Evolutionary conservation across 2,329 filamentous ascomycete genomes (phyloP).

Genomic region (Colletotrichum paranaense): DNA sequence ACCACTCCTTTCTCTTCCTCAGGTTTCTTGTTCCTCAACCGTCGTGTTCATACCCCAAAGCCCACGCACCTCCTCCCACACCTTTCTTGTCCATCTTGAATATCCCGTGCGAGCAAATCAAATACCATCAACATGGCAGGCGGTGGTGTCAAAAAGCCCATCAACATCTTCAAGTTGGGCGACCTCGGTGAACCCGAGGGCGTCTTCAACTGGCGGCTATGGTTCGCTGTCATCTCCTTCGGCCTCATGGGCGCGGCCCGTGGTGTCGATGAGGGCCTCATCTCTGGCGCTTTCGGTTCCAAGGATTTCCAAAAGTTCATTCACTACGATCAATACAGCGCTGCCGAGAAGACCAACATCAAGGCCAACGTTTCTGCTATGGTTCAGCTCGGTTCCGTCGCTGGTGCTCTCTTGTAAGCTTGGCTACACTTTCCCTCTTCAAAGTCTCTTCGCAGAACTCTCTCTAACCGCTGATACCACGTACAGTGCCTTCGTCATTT

Average conservation of each 20-base stretch:
- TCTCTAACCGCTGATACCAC: constrained; percentile 2
- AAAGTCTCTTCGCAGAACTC: neutral
- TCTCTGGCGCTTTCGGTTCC: constrained; percentile 77
- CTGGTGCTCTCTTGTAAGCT: constrained; percentile 69
- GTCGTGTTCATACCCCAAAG: constrained; percentile 26
- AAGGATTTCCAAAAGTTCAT: constrained; percentile 71
- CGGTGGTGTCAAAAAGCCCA: constrained; percentile 64
- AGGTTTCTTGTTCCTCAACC: neutral
- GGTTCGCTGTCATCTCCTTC: constrained; percentile 81
- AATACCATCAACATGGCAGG: constrained; percentile 27
- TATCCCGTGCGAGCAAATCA: constrained; percentile 10
- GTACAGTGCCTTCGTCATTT: constrained; percentile 66
- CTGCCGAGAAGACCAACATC: constrained; percentile 71
- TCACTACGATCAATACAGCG: constrained; percentile 63
- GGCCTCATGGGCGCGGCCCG: constrained; percentile 81
- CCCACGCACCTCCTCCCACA: neutral
- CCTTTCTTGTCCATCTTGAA: neutral
- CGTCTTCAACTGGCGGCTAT: constrained; percentile 81
- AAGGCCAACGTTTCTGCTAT: constrained; percentile 83
- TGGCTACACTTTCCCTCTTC: neutral
- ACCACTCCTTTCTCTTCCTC: neutral
- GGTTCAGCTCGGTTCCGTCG: constrained; percentile 83
- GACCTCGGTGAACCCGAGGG: constrained; percentile 75
- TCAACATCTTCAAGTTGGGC: constrained; percentile 73
- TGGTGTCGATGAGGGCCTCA: constrained; percentile 85